A percentile compares a stretch with the other conserved stretches of the same genome.
Evolutionary conservation across 2,329 filamentous ascomycete genomes (phyloP).

Genomic region (Didymella glomerata): DNA sequence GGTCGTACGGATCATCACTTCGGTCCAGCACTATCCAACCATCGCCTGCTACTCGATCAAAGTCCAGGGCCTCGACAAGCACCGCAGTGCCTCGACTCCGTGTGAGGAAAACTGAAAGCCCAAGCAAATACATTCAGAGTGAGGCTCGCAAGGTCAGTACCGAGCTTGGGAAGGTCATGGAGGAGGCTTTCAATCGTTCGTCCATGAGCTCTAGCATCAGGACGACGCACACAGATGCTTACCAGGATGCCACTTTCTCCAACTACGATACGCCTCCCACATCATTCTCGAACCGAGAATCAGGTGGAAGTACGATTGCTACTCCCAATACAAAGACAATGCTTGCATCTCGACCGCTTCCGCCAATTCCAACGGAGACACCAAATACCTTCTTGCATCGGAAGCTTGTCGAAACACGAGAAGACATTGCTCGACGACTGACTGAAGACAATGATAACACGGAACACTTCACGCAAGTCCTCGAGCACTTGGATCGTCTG

Average conservation of each 20-base stretch:
- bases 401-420: conserved; percentile 66
- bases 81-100: conserved; percentile 37
- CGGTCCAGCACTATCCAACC: conserved; percentile 30
- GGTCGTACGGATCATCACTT: conserved; percentile 36
- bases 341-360: conserved; percentile 55
- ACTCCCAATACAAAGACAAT: conserved; percentile 40
- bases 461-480: conserved; percentile 66
- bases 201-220: conserved; percentile 63
- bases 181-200: conserved; percentile 85
- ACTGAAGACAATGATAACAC: conserved; percentile 57
- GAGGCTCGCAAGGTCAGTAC: conserved; percentile 85
- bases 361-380: conserved; percentile 57
- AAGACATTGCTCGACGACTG: conserved; percentile 63
- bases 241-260: conserved; percentile 46
- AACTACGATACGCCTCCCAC: conserved; percentile 63
- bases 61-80: conserved; percentile 36
- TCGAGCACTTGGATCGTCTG: conserved; percentile 66
- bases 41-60: conserved; percentile 43
- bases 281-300: conserved; percentile 55
- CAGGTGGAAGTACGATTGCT: conserved; percentile 39
- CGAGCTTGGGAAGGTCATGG: conserved; percentile 87
- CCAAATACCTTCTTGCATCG: conserved; percentile 62
- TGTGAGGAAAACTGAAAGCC: conserved; percentile 54
- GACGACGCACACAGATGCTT: conserved; percentile 46
- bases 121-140: conserved; percentile 69